A percentile compares a stretch with the other conserved stretches of the same genome.
These are phyloP conservation scores for Taiozyma sp. DNA, from an alignment of 1,139 yeast genomes.

Conservation along the genomic window DNA sequence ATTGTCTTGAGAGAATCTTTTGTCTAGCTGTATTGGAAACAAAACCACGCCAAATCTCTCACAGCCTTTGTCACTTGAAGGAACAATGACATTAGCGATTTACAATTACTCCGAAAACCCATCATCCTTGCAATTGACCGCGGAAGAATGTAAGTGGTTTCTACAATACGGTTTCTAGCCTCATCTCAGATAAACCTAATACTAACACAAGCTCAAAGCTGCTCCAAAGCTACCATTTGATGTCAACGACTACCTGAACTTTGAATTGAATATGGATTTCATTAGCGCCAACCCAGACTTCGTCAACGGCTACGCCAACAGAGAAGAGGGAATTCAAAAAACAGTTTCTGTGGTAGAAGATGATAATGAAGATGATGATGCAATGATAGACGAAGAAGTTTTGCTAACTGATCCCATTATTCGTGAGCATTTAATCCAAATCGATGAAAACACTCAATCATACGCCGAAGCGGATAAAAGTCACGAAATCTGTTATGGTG, in stretches of 20 bases:
- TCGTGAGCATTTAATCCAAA: neutral
- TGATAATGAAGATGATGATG: neutral
- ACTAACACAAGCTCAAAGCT: neutral
- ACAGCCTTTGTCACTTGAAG: neutral
- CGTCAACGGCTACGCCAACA: slow-evolving; percentile 13
- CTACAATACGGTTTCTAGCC: neutral
- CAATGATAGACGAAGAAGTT: neutral
- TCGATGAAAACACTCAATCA: neutral
- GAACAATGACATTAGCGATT: neutral
- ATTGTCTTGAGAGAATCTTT: neutral
- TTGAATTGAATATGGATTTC: slow-evolving; percentile 22
- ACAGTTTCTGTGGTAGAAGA: neutral
- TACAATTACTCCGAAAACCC: neutral
- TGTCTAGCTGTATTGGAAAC: neutral
- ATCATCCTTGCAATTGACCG: neutral
- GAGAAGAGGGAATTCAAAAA: neutral
- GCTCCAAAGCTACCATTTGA: slow-evolving; percentile 21
- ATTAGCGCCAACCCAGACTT: slow-evolving; percentile 14
- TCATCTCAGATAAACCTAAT: neutral
- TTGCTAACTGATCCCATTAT: neutral
- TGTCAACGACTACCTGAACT: slow-evolving; percentile 18
- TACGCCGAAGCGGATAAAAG: neutral
- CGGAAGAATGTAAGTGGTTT: neutral
- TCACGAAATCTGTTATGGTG: neutral
- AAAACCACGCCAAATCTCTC: neutral